Base-by-base conservation (phyloP, 805 yeast species). In the Kuraishia cidri region DNA sequence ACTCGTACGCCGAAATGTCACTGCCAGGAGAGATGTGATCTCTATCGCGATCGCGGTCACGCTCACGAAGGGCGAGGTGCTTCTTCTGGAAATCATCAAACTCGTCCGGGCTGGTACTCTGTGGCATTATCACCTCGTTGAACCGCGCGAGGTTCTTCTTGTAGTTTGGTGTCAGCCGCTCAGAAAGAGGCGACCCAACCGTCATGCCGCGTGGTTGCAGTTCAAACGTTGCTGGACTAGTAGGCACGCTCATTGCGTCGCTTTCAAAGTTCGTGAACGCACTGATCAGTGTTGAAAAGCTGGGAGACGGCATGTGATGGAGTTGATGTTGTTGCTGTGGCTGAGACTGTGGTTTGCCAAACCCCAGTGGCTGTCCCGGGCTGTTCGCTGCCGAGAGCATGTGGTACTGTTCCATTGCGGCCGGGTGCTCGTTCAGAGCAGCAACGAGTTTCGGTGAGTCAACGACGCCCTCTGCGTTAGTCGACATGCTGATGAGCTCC, bases 191-290 rank as follows among this genome's bases (percentile, higher is more conserved):
- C n/a, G n/a, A n/a, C n/a, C n/a, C n/a, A 17, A 15, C 10, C 6
- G 14, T 5, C 8, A 7, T 9, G 14, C 11, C 16, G 16, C 11
- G 26, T 2, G 43, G 38, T 4, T 38, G 23, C 24, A 40, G 27
- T 16, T 44, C 51, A 19, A 45, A 41, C 18, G 37, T 42, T 6
- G 44, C 47, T 2, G 55, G 58, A 21, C 50, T 43, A n/a, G n/a
- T n/a, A 6, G 52, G 47, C 2, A 36, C 42, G 6, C 38, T 44
- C 2, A 42, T 14, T 4, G 35, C 18, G 7, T 39, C 37, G 29
- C 36, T 35, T n/a, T 48, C 52, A 30, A 51, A 48, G 26, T 43
- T 46, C 15, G 54, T 50, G 36, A 51, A 51, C 5, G 52, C 53
- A 22, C 32, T 41, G 31, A 50, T 42, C 32, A 52, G 35, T 15